These are phyloP conservation scores for Forsythia suspensa DNA, from an alignment of 257 asterid species.

Conservation along the genomic window DNA sequence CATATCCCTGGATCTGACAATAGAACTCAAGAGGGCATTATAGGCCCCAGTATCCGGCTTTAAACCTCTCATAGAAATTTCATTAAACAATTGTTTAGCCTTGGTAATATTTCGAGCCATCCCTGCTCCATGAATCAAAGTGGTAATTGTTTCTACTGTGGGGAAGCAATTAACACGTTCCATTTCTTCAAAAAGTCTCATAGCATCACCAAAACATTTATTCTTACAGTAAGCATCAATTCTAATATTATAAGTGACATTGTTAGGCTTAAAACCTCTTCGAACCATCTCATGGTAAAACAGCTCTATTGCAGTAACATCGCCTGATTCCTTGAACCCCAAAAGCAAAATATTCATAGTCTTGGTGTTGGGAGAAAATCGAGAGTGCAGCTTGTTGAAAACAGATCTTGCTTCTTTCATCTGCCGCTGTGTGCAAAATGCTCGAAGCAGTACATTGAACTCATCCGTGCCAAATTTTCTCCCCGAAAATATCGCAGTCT, in stretches of 20 bases:
- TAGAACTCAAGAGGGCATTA: slow-evolving; percentile 73
- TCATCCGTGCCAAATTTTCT: slow-evolving; percentile 67
- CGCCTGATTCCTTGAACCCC: slow-evolving; percentile 55
- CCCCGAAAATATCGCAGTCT: slow-evolving; percentile 46
- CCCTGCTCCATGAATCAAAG: slow-evolving; percentile 94
- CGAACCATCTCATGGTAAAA: slow-evolving; percentile 88
- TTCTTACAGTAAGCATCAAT: slow-evolving; percentile 78
- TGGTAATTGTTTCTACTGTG: slow-evolving; percentile 71
- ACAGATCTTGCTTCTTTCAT: slow-evolving; percentile 87
- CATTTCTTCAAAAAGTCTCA: slow-evolving; percentile 84
- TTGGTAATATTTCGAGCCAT: slow-evolving; percentile 58
- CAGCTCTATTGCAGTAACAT: slow-evolving; percentile 76
- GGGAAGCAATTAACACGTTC: slow-evolving; percentile 47
- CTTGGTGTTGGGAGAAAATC: slow-evolving; percentile 68
- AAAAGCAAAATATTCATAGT: slow-evolving; percentile 85
- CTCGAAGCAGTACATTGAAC: slow-evolving; percentile 79
- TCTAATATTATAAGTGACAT: slow-evolving; percentile 59
- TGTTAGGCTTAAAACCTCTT: slow-evolving; percentile 80
- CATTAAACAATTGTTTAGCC: slow-evolving; percentile 63
- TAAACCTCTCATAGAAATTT: slow-evolving; percentile 46
- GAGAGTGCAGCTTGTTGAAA: slow-evolving; percentile 65
- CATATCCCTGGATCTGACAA: slow-evolving; percentile 62
- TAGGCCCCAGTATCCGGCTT: slow-evolving; percentile 66
- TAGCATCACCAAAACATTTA: slow-evolving; percentile 68
- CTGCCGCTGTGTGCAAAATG: slow-evolving; percentile 82